Conservation (phyloP, 2,329 filamentous ascomycete genomes). For the Boeremia lycopersici region DNA sequence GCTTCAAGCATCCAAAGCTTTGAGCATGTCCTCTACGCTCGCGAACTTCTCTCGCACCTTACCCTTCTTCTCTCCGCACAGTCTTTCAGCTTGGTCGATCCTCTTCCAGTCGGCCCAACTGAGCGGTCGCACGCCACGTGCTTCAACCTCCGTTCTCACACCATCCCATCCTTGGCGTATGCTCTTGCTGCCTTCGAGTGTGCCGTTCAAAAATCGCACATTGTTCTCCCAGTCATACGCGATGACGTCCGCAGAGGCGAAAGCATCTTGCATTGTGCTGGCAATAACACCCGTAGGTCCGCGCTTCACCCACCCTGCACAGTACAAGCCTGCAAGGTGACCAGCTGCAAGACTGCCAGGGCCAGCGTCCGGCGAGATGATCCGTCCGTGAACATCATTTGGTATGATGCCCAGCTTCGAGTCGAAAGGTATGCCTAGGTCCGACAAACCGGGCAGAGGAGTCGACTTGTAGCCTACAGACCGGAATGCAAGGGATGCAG, state of each 20-base stretch:
- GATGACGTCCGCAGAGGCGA: constrained; percentile 84
- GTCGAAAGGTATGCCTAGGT: constrained; percentile 81
- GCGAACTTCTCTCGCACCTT: constrained; percentile 77
- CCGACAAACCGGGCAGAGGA: constrained; percentile 73
- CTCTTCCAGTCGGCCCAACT: constrained; percentile 85
- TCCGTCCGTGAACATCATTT: constrained; percentile 80
- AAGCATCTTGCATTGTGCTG: constrained; percentile 94
- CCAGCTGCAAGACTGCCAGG: constrained; percentile 52
- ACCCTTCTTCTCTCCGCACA: constrained; percentile 67
- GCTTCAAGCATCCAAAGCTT: constrained; percentile 46
- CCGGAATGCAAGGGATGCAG: constrained; percentile 78
- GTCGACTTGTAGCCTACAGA: constrained; percentile 94
- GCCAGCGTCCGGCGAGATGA: constrained; percentile 54
- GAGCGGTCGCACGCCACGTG: constrained; percentile 65
- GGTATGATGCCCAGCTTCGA: constrained; percentile 73
- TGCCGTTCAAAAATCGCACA: constrained; percentile 56
- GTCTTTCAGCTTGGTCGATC: constrained; percentile 80
- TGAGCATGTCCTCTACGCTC: constrained; percentile 63
- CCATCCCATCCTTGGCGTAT: constrained; percentile 75
- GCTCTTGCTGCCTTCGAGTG: constrained; percentile 38
- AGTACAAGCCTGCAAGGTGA: constrained; percentile 78
- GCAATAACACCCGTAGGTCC: constrained; percentile 96
- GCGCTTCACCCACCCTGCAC: constrained; percentile 93
- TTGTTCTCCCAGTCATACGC: constrained; percentile 71
- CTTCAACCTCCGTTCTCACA: constrained; percentile 65